phyloP scores from a whole-genome alignment of 495 filamentous ascomycete genomes.

The Cladorrhinum samala region DNA sequence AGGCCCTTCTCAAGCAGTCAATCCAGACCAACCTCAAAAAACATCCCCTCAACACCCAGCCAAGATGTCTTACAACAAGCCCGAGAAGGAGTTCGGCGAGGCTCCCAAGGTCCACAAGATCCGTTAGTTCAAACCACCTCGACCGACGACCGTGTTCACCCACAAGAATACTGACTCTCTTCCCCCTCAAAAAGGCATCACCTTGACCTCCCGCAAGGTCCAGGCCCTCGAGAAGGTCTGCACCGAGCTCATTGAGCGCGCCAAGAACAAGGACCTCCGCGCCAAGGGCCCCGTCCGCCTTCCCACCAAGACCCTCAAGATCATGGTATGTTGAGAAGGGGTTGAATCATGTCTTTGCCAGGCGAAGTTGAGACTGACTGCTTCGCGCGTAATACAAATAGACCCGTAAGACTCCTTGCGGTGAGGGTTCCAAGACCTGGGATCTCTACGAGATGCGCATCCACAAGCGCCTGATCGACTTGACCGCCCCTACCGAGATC shows the following conservation, averaged over 20 bases:
- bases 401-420: conserved; percentile 76
- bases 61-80: conserved; percentile 94
- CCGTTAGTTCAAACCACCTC: background rate
- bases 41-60: conserved; percentile 18
- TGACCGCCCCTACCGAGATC: conserved; percentile 96
- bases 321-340: no score
- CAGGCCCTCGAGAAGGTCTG: conserved; percentile 95
- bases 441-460: conserved; percentile 99
- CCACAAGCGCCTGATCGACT: conserved; percentile 81
- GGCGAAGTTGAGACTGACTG: no score
- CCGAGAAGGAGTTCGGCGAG: conserved; percentile 81
- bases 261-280: conserved; percentile 95
- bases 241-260: conserved; percentile 95
- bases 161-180: conserved; percentile 4
- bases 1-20: conserved; percentile 26
- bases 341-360: no score
- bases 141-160: no score
- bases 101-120: conserved; percentile 30
- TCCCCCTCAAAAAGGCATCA: conserved; percentile 60
- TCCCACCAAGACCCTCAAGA: conserved; percentile 92
- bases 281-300: conserved; percentile 99
- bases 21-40: conserved; percentile 22
- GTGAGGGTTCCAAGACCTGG: conserved; percentile 99
- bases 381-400: no score
- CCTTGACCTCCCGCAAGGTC: conserved; percentile 90